These are phyloP conservation scores for Lepidium sativum DNA, from an alignment of 345 rosid genomes.

Conservation along the genomic window DNA sequence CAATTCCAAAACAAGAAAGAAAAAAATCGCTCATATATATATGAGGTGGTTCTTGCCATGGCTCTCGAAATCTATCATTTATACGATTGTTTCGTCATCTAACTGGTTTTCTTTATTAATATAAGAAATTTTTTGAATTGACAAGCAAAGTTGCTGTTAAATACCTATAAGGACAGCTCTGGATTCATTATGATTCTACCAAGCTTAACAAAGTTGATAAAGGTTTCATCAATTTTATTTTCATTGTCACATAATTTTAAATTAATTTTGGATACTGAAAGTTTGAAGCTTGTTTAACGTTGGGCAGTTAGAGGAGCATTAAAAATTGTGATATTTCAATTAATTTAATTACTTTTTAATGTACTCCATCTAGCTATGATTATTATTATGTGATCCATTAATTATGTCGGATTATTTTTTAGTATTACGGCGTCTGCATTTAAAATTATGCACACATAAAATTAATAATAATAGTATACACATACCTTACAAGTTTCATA, in stretches of 20 bases:
- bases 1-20: neutral
- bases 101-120: too few species aligned
- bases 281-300: conserved; percentile 9
- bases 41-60: too few species aligned
- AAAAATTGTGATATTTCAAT: neutral
- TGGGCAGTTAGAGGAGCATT: neutral
- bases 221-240: neutral
- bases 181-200: conserved; percentile 14
- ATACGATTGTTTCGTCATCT: too few species aligned
- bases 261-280: neutral
- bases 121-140: too few species aligned
- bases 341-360: neutral
- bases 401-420: neutral
- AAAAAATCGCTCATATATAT: too few species aligned
- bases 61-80: too few species aligned
- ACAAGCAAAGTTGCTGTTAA: too few species aligned
- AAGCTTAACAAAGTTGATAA: neutral
- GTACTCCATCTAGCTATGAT: neutral
- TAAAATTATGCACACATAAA: neutral
- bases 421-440: neutral
- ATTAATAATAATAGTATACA: neutral
- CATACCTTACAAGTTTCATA: conserved; percentile 14
- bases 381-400: conserved; percentile 5
- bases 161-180: neutral
- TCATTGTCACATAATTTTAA: neutral